These are phyloP conservation scores for Knoxia roxburghii DNA, from an alignment of 257 asterid genomes.

Conservation along the genomic window DNA sequence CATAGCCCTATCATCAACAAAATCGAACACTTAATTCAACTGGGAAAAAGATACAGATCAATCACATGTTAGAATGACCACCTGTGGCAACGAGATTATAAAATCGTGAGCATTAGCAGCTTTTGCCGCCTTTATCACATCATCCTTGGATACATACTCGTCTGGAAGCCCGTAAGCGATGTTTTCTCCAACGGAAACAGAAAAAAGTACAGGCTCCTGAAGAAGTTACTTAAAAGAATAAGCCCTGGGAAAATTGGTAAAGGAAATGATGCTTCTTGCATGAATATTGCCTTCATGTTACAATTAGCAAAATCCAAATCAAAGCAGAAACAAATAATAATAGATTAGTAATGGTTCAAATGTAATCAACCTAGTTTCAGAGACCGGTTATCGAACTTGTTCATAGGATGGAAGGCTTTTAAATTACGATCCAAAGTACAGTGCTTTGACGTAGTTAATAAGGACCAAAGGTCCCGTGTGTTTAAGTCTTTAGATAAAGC, in stretches of 20 bases:
- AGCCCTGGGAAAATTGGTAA: constrained; percentile 6
- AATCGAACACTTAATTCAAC: constrained; percentile 15
- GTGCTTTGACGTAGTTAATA: neutral
- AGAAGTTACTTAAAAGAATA: constrained; percentile 22
- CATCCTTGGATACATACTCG: constrained; percentile 79
- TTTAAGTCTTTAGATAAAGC: neutral
- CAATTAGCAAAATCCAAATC: neutral
- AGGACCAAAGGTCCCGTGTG: neutral
- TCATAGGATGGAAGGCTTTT: neutral
- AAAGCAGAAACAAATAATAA: neutral
- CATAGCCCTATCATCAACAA: constrained; percentile 59
- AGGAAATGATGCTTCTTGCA: neutral
- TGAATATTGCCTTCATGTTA: neutral
- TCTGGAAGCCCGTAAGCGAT: constrained; percentile 97
- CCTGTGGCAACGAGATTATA: constrained; percentile 91
- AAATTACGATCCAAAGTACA: neutral
- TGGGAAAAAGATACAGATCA: constrained; percentile 11
- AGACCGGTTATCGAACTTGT: neutral
- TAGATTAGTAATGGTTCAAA: neutral
- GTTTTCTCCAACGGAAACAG: constrained; percentile 90
- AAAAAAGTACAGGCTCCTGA: constrained; percentile 94
- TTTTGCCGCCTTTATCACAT: constrained; percentile 89
- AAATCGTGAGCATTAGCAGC: constrained; percentile 99
- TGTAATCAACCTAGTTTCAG: neutral
- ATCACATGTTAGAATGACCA: constrained; percentile 17